A percentile compares a stretch with the other conserved stretches of the same genome.
These are phyloP conservation scores for Sporisorium reilianum DNA, from an alignment of 1,284 basidiomycete species.

Conservation along the genomic window DNA sequence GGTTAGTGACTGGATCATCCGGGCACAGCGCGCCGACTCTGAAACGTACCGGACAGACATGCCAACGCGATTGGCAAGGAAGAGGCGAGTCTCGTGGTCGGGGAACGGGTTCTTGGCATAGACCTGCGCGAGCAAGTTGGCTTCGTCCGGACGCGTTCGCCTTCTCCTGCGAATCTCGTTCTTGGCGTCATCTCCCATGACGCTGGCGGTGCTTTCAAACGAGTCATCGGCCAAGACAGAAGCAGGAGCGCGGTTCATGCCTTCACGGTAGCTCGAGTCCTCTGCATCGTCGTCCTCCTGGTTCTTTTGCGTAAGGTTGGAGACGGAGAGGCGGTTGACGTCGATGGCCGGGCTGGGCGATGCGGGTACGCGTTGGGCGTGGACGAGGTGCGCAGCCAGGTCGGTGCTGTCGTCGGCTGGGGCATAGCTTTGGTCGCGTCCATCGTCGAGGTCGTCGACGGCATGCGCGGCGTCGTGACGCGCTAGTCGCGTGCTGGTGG, in stretches of 20 bases:
- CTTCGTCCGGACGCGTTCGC: conserved; percentile 61
- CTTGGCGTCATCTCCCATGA: conserved; percentile 36
- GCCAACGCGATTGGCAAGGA: conserved; percentile 54
- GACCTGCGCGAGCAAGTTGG: conserved; percentile 55
- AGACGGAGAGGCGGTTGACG: conserved; percentile 36
- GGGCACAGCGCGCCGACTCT: neutral
- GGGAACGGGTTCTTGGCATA: conserved; percentile 65
- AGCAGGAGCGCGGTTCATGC: conserved; percentile 15
- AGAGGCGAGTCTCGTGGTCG: conserved; percentile 58
- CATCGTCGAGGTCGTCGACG: conserved; percentile 1
- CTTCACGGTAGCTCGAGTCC: conserved; percentile 11
- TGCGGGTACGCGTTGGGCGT: conserved; percentile 6
- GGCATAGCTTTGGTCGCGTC: neutral
- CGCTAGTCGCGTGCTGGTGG: conserved; percentile 9
- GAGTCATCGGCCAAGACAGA: conserved; percentile 45
- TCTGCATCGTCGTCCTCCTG: conserved; percentile 25
- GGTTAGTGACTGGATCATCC: conserved; percentile 7
- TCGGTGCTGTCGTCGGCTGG: conserved; percentile 7
- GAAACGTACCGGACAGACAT: conserved; percentile 61
- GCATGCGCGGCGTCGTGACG: conserved; percentile 7
- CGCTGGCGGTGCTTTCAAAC: conserved; percentile 38
- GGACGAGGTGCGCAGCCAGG: neutral
- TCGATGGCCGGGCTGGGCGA: conserved; percentile 37
- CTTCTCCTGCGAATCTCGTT: conserved; percentile 52
- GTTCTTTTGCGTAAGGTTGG: conserved; percentile 42